Base-by-base conservation (phyloP, 345 rosid genomes). In the Syzygium aqueum region DNA sequence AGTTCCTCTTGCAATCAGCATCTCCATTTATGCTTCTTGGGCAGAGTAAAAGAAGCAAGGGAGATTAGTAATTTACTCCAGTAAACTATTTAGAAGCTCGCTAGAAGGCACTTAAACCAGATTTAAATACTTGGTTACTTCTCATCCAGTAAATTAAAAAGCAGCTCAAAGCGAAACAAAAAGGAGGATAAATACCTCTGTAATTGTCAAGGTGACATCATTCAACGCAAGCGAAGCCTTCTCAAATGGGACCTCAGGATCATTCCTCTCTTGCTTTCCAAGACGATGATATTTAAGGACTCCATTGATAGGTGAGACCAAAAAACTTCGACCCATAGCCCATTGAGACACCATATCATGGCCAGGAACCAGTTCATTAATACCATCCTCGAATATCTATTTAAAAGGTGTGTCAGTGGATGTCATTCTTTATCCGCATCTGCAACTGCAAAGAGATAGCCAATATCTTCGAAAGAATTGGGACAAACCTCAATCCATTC, bases 311-410 rank as follows among this genome's bases (percentile, higher is more conserved):
- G 99, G 99, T 85, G 98, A 96, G 52, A 97, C 93, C 85, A 97
- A 85, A 90, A 95, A 97, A 88, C 77, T 95, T 67, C 95, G 98
- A 92, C 93, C 91, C 89, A 89, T 59, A 89, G 99, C 95, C 98
- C 97, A 94, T 87, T 92, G 94, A 85, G 99, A 94, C 85, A 88
- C 90, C 87, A 85, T 87, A 90, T 84, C 91, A 89, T 83, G 50
- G 84, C 90, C 91, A 61, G 87, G 65, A 85, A 92, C 89, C 63
- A 94, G 91, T 89, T 94, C 96, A 87, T 94, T 96, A 88, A 97
- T 94, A 87, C 99, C 99, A 89, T 95, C 99, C 94, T 97, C 99
- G 91, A 95, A 97, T 92, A 97, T 93, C 99, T 97, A 63, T 63
- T 65, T 14, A 61, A 15, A 57, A 63, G 33, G 80, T 49, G 53